Percentiles rank a stretch among this genome's conserved stretches.
These are phyloP conservation scores for Phytophthora macrochlamydospora DNA, from an alignment of 352 stramenopile genomes.

Conservation along the genomic window DNA sequence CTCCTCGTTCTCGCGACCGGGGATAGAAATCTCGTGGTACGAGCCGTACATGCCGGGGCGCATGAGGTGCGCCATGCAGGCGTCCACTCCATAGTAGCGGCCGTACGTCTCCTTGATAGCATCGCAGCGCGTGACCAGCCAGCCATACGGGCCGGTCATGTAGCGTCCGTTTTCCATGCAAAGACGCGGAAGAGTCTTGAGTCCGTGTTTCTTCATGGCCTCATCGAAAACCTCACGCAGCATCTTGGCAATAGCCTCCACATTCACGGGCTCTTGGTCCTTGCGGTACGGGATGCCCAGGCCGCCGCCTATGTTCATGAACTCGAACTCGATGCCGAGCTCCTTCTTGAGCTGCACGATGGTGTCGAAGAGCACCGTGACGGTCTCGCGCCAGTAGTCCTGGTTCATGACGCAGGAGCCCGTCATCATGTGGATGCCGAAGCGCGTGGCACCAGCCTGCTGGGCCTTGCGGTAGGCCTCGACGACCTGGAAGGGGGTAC, in stretches of 20 bases:
- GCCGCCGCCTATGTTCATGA: constrained; percentile 91
- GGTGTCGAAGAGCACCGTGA: constrained; percentile 84
- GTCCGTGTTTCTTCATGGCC: constrained; percentile 68
- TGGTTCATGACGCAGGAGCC: constrained; percentile 90
- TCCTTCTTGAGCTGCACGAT: constrained; percentile 79
- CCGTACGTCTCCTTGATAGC: constrained; percentile 89
- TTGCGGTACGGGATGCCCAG: constrained; percentile 89
- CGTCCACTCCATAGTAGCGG: constrained; percentile 88
- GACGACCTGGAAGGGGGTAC: constrained; percentile 88
- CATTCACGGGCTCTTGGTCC: constrained; percentile 70
- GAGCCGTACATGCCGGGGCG: constrained; percentile 90
- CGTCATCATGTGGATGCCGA: constrained; percentile 94
- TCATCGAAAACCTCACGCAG: constrained; percentile 80
- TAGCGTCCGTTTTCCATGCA: constrained; percentile 92
- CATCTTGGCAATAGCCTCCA: constrained; percentile 74
- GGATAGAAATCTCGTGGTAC: constrained; percentile 90
- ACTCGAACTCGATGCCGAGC: constrained; percentile 90
- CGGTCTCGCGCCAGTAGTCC: constrained; percentile 89
- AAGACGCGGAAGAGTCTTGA: constrained; percentile 61
- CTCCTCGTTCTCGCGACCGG: constrained; percentile 51
- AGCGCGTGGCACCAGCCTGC: constrained; percentile 77
- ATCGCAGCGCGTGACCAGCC: constrained; percentile 84
- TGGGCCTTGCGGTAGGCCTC: constrained; percentile 87
- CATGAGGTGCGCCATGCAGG: constrained; percentile 92
- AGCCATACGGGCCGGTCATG: constrained; percentile 89